phyloP scores from a whole-genome alignment of 345 rosid species.

The Reutealis trisperma region DNA sequence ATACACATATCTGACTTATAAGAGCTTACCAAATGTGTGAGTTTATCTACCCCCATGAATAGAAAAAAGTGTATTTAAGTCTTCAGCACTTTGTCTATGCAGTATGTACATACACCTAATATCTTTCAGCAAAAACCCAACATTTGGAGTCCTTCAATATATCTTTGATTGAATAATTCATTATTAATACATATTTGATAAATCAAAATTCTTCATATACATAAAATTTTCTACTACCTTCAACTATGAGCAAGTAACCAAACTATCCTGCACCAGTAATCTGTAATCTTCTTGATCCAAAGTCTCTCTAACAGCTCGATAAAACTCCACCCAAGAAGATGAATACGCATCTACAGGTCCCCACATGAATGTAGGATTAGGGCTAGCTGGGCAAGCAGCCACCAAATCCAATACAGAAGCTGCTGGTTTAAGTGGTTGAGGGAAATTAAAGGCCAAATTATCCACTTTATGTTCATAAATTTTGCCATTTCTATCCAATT shows the following conservation, averaged over 20 bases:
- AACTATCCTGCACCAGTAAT: slow-evolving; percentile 45
- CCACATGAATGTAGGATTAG: slow-evolving; percentile 82
- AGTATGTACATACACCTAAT: slow-evolving; percentile 8
- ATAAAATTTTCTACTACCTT: slow-evolving; percentile 18
- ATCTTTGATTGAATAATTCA: slow-evolving; percentile 15
- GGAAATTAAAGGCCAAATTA: slow-evolving; percentile 89
- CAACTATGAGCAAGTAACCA: slow-evolving; percentile 60
- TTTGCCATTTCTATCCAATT: slow-evolving; percentile 81
- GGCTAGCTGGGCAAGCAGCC: slow-evolving; percentile 76
- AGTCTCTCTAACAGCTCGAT: slow-evolving; percentile 60
- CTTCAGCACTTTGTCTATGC: slow-evolving; percentile 28
- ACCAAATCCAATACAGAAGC: slow-evolving; percentile 82
- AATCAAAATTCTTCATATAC: slow-evolving; percentile 25
- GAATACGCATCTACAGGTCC: slow-evolving; percentile 52
- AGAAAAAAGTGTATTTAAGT: slow-evolving; percentile 16
- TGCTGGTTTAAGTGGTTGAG: slow-evolving; percentile 66
- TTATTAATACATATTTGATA: slow-evolving; percentile 8
- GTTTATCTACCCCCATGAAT: slow-evolving; percentile 15
- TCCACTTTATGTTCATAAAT: slow-evolving; percentile 91
- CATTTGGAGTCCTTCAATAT: slow-evolving; percentile 13
- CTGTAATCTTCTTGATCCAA: slow-evolving; percentile 44
- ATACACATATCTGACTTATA: slow-evolving; percentile 19
- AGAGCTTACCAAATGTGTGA: slow-evolving; percentile 11
- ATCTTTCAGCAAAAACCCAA: slow-evolving; percentile 22
- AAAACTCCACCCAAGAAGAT: slow-evolving; percentile 74